Conservation (phyloP, 208 protist species). For the Polymyxa betae region DNA sequence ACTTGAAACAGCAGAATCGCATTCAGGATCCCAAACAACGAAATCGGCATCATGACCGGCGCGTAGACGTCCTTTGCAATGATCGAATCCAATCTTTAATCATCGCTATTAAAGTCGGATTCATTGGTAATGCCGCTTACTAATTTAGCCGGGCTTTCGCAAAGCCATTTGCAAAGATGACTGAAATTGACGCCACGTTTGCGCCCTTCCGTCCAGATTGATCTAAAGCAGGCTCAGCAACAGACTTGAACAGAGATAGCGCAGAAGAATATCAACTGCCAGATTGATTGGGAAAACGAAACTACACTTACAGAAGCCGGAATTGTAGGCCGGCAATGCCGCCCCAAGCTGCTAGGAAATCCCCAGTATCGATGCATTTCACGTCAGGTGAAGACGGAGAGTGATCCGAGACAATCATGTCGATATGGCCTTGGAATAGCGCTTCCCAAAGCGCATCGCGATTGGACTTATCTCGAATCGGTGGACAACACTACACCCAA, state of each 20-base stretch:
- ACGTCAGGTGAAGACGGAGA: constrained; percentile 69
- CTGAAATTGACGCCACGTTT: constrained; percentile 48
- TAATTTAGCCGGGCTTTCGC: constrained; percentile 61
- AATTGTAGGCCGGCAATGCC: constrained; percentile 68
- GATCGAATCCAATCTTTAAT: constrained; percentile 61
- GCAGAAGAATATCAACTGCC: neutral
- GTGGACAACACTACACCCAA: constrained; percentile 70
- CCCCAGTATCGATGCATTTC: constrained; percentile 64
- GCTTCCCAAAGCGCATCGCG: constrained; percentile 65
- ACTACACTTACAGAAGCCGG: constrained; percentile 60
- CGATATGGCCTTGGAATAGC: constrained; percentile 60
- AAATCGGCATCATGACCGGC: constrained; percentile 71
- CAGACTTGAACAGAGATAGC: no score
- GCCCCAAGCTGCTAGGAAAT: constrained; percentile 69
- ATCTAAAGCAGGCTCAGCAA: no score
- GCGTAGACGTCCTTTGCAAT: constrained; percentile 66
- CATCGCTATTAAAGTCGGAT: neutral
- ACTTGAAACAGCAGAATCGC: neutral
- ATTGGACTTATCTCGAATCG: constrained; percentile 69
- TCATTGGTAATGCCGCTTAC: neutral
- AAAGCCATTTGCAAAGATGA: constrained; percentile 64
- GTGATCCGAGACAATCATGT: constrained; percentile 69
- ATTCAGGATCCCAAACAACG: constrained; percentile 68
- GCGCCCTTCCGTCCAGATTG: constrained; percentile 67
- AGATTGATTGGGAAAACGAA: constrained; percentile 14